phyloP scores from a whole-genome alignment of 2,329 filamentous ascomycete genomes.

The Diaporthe helianthi region DNA sequence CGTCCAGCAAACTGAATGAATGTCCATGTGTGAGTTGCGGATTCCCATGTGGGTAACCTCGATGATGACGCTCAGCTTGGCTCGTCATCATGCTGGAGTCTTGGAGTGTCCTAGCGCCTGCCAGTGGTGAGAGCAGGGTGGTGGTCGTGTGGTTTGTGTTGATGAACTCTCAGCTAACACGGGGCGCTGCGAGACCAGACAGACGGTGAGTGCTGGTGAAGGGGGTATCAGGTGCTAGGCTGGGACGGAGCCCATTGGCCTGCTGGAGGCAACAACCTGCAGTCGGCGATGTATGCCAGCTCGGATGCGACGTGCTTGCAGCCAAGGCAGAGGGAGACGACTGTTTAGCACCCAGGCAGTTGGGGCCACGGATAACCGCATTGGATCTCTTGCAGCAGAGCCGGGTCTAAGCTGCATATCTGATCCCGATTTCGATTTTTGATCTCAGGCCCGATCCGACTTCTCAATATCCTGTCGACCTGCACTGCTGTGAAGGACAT shows the following conservation, averaged over 20 bases:
- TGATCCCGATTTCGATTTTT: constrained; percentile 10
- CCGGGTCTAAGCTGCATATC: constrained; percentile 22
- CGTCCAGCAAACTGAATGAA: not conserved
- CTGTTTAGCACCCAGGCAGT: not conserved
- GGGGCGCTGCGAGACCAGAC: constrained; percentile 9
- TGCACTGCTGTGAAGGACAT: not conserved
- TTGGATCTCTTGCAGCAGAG: constrained; percentile 25
- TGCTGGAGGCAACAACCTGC: constrained; percentile 22
- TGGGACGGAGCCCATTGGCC: constrained; percentile 33
- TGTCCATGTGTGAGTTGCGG: constrained; percentile 8
- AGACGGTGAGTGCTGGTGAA: constrained; percentile 20
- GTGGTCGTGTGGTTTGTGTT: not conserved
- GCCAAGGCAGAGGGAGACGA: constrained; percentile 16
- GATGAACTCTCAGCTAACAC: constrained; percentile 14
- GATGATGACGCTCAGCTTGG: not conserved
- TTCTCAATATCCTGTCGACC: not conserved
- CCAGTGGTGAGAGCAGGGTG: constrained; percentile 1
- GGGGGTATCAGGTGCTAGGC: constrained; percentile 34
- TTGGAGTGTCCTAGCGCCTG: constrained; percentile 15
- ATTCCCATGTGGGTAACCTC: constrained; percentile 7
- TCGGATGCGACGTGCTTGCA: constrained; percentile 24
- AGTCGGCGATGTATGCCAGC: constrained; percentile 25
- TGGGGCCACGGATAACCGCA: constrained; percentile 11
- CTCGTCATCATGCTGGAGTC: not conserved
- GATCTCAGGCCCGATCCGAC: constrained; percentile 9